phyloP scores from a whole-genome alignment of 1,139 yeast genomes.

The Hyphopichia khmerensis region DNA sequence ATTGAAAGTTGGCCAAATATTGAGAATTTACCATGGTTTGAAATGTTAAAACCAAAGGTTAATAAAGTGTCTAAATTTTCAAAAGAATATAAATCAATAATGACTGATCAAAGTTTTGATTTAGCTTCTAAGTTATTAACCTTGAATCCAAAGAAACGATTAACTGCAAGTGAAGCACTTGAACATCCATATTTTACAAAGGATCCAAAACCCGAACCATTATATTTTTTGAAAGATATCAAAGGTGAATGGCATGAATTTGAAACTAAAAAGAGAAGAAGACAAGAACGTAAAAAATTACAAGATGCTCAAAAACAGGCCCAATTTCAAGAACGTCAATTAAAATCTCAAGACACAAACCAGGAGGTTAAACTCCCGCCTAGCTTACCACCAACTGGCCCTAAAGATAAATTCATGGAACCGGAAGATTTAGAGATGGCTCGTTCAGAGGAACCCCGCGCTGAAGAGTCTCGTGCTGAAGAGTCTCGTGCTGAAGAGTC shows the following conservation, averaged over 20 bases:
- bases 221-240: constrained; percentile 52
- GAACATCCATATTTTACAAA: constrained; percentile 68
- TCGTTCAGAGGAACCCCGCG: too few species aligned
- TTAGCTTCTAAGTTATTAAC: constrained; percentile 62
- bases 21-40: constrained; percentile 86
- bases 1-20: constrained; percentile 76
- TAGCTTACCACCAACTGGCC: not conserved
- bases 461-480: too few species aligned
- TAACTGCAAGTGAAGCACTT: constrained; percentile 62
- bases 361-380: not conserved
- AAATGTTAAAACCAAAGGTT: constrained; percentile 66
- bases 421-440: not conserved
- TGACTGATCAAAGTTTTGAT: constrained; percentile 58
- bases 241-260: constrained; percentile 96
- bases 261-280: constrained; percentile 83
- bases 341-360: constrained; percentile 1
- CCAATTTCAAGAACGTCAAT: not conserved
- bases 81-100: constrained; percentile 42
- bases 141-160: constrained; percentile 67
- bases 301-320: constrained; percentile 21
- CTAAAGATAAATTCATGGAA: not conserved
- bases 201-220: constrained; percentile 62
- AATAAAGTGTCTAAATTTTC: constrained; percentile 49
- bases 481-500: too few species aligned
- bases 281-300: constrained; percentile 52